A percentile compares a stretch with the other conserved stretches of the same genome.
Evolutionary conservation across 768 basidiomycete species (phyloP).

Genomic region (Grammothele lineata): DNA sequence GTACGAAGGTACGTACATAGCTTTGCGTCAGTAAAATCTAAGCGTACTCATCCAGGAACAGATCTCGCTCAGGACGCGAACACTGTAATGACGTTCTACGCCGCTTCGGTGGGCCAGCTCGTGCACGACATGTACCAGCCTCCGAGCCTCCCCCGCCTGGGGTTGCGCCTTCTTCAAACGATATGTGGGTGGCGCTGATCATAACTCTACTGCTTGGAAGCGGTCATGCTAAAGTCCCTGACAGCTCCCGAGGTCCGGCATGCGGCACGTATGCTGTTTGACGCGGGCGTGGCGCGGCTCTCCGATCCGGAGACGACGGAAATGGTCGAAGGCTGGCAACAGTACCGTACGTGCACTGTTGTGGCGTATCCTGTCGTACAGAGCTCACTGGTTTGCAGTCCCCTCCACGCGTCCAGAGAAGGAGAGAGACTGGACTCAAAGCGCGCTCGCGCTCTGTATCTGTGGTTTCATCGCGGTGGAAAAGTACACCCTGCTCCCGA

Average conservation of each 20-base stretch:
- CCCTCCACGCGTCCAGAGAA: constrained; percentile 58
- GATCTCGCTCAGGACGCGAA: constrained; percentile 67
- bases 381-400: constrained; percentile 35
- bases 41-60: constrained; percentile 24
- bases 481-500: constrained; percentile 70
- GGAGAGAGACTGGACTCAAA: constrained; percentile 51
- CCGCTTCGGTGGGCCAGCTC: constrained; percentile 57
- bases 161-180: constrained; percentile 70
- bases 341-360: constrained; percentile 39
- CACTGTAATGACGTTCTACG: constrained; percentile 78
- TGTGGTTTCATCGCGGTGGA: constrained; percentile 81
- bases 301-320: constrained; percentile 60
- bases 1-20: constrained; percentile 52
- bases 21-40: neutral
- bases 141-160: constrained; percentile 72
- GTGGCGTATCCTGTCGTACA: constrained; percentile 6
- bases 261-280: constrained; percentile 75
- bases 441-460: constrained; percentile 73
- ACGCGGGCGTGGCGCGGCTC: constrained; percentile 63
- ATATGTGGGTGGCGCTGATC: constrained; percentile 45
- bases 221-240: no score
- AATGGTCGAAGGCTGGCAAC: constrained; percentile 61
- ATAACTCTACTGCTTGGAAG: no score
- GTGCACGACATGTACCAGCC: constrained; percentile 59
- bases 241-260: constrained; percentile 66